Evolutionary conservation across 345 rosid genomes (phyloP), one percentile per base, ranked within the genome.

Genomic region (Cochlearia excelsa): DNA sequence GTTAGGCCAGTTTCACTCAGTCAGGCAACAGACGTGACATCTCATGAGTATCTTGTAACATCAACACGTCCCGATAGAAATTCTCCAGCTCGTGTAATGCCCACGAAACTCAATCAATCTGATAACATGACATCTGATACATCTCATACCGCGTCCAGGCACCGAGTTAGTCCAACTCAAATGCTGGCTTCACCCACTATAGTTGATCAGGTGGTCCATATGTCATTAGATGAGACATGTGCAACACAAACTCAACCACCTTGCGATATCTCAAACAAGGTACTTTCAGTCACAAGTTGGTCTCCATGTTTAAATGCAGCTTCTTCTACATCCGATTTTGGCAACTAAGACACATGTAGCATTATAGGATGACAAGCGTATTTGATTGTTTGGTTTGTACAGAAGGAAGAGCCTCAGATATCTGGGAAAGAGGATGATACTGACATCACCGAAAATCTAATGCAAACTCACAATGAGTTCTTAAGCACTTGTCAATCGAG

Each of bases 401-500:
- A 86, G 94, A 75, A 66, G 67, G 90, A 45, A 61, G 85, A 79
- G 61, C 78, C 75, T 56, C 83, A 81, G 51, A 66, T 76, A 61
- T 78, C 80, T 48, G 76, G 77, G 47, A 81, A 78, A 49, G 77
- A 74, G 41, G 70, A 51, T 66, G 63, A 76, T 51, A 67, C 58
- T 49, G 80, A 80, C 55, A 57, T 79, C 57, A 65, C 54, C 66
- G 99, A 90, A 67, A 80, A 51, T 74, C 71, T 89, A 51, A 74
- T 87, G 95, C 80, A 80, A 75, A 74, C 60, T 65, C 97, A 93
- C 65, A 82, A 87, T 51, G 68, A 73, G 54, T 79, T 87, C 75
- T 72, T 79, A 69, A 89, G 78, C 73, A 82, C 86, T 59, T 80
- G 89, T 51, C 79, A 83, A 57, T 89, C 87, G 6, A 91, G 99